Base-by-base conservation (phyloP, 192 early-diverging fungal genomes). In the Phlyctochytrium bullatum region DNA sequence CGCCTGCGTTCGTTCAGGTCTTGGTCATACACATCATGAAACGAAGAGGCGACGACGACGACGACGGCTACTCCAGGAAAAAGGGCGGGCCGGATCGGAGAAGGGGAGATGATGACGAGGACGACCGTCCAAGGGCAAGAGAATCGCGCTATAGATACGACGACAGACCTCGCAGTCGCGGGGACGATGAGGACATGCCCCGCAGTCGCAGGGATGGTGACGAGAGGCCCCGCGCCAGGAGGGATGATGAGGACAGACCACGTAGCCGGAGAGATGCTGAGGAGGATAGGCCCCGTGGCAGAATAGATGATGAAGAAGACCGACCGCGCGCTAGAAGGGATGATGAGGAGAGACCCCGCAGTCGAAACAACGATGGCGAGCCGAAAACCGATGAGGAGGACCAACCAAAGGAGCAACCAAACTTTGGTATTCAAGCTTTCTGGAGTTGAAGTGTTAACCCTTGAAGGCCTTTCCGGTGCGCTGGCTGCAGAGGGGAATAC, bases 401-500 rank as follows among this genome's bases (percentile, higher is more conserved):
- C 40, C 6, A 47, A 47, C 40, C 40, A 14, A 47, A 47, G 20
- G 40, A 47, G 20, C 40, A 47, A 47, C 40, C 40, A 6, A 47
- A 47, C 40, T 47, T 14, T 20, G 40, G 40, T 47, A 14, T 14
- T 47, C 40, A 47, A 47, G 40, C 40, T 47, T 47, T 47, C 6
- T 14, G 40, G 20, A 47, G n/a, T n/a, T n/a, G n/a, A n/a, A n/a
- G n/a, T n/a, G n/a, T 47, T 47, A 47, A 6, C 6, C 6, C 6
- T 6, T 47, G 6, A 6, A 47, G 85, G 84, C 17, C 76, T 90
- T 24, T 96, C 94, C 16, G 95, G 96, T 29, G 87, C 89, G 62
- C 77, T 98, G 32, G 92, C 89, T 1, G 90, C 90, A 6, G 96
- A 98, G 52, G 86, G 88, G 27, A 95, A 96, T 73, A 93, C 88